Percentiles rank a stretch among this genome's conserved stretches.
Evolutionary conservation across 2,329 filamentous ascomycete genomes (phyloP).

Genomic region (Fusarium sacchari): DNA sequence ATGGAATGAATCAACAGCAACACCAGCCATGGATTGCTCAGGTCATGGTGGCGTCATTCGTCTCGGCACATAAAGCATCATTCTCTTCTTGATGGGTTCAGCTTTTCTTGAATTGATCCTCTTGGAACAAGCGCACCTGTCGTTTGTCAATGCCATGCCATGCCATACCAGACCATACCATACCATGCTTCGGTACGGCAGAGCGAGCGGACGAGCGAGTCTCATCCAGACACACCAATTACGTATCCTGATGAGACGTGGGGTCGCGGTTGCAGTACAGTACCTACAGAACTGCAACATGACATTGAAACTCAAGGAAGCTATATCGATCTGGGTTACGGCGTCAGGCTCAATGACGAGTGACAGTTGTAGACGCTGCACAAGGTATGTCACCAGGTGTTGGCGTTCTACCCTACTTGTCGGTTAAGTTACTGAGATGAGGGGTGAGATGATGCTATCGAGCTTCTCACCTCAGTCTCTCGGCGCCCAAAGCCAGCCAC

Average conservation of each 20-base stretch:
- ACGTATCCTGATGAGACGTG: slow-evolving; percentile 20
- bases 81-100: not conserved
- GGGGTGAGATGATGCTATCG: slow-evolving; percentile 24
- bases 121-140: slow-evolving; percentile 27
- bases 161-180: too few species aligned
- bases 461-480: slow-evolving; percentile 25
- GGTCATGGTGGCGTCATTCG: slow-evolving; percentile 32
- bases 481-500: not conserved
- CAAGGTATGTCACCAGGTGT: slow-evolving; percentile 22
- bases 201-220: not conserved
- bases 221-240: not conserved
- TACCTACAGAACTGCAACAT: not conserved
- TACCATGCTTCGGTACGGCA: not conserved
- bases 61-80: slow-evolving; percentile 20
- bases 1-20: not conserved
- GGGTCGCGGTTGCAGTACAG: not conserved
- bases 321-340: slow-evolving; percentile 16
- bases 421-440: not conserved
- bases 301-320: slow-evolving; percentile 6
- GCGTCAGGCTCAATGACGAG: slow-evolving; percentile 19
- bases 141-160: not conserved
- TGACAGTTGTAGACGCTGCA: slow-evolving; percentile 20
- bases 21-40: not conserved
- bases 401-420: slow-evolving; percentile 22
- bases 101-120: slow-evolving; percentile 11